Conservation (phyloP, 2,329 filamentous ascomycete species). For the Talaromyces sp. region DNA sequence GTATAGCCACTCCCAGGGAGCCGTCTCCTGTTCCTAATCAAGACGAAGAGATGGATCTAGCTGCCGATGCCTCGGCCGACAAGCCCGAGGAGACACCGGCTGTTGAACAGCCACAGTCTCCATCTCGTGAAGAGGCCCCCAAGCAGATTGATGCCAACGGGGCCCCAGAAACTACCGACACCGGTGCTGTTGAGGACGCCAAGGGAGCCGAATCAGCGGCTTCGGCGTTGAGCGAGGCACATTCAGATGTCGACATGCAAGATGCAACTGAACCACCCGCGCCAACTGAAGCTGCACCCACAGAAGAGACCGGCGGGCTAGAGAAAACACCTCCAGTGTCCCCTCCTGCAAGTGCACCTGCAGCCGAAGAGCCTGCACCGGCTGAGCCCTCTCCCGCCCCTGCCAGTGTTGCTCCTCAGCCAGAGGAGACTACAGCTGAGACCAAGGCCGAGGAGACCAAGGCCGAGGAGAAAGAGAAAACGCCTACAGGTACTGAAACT, state of each 20-base stretch:
- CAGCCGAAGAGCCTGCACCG: conserved; percentile 14
- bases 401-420: conserved; percentile 16
- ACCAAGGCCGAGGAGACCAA: conserved; percentile 8
- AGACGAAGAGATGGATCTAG: conserved; percentile 38
- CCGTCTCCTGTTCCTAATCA: conserved; percentile 41
- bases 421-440: conserved; percentile 14
- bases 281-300: conserved; percentile 13
- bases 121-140: conserved; percentile 25
- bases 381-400: conserved; percentile 17
- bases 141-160: conserved; percentile 28
- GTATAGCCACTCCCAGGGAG: conserved; percentile 41
- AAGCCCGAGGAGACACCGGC: conserved; percentile 33
- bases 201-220: conserved; percentile 25
- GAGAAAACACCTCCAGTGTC: conserved; percentile 23
- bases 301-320: conserved; percentile 17
- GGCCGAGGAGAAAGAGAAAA: conserved; percentile 13
- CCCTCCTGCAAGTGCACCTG: conserved; percentile 15
- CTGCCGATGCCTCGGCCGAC: conserved; percentile 35
- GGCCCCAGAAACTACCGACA: conserved; percentile 26
- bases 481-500: not conserved
- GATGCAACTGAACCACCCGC: conserved; percentile 24
- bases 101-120: conserved; percentile 25
- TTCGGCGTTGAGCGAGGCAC: conserved; percentile 22
- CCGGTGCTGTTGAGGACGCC: conserved; percentile 23
- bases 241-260: conserved; percentile 28